Evolutionary conservation across 306 rosid species (phyloP).

Genomic region (Phaseolus lunatus): DNA sequence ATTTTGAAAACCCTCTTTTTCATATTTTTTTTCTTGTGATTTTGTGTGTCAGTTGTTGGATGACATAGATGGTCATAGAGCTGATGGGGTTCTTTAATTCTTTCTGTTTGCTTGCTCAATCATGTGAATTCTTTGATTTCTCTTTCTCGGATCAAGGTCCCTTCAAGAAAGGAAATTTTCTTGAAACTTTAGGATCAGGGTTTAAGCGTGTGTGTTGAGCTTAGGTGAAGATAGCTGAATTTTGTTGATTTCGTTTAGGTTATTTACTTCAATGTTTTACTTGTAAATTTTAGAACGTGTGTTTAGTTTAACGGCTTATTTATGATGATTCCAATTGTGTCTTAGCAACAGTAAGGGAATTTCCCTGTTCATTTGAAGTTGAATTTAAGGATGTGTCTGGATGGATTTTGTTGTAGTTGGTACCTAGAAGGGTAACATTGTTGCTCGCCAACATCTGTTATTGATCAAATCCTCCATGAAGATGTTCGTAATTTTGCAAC

Average conservation of each 20-base stretch:
- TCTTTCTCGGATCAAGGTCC: constrained; percentile 34
- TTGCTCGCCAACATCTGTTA: constrained; percentile 7
- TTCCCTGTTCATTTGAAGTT: constrained; percentile 22
- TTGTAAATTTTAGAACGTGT: constrained; percentile 1
- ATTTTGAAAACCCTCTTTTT: constrained; percentile 35
- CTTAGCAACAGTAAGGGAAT: constrained; percentile 14
- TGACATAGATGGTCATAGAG: background rate
- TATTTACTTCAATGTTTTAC: constrained; percentile 33
- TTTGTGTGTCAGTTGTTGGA: constrained; percentile 17
- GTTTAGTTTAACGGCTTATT: background rate
- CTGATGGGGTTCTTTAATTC: constrained; percentile 22
- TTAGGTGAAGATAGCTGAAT: constrained; percentile 38
- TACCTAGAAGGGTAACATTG: constrained; percentile 12
- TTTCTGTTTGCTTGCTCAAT: constrained; percentile 16
- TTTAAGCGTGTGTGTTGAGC: constrained; percentile 30
- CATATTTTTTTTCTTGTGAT: background rate
- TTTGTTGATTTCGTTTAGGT: constrained; percentile 31
- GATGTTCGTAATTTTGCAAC: constrained; percentile 26
- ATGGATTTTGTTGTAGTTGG: constrained; percentile 30
- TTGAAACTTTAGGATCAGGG: constrained; percentile 14
- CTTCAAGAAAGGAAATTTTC: background rate
- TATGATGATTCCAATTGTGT: constrained; percentile 12
- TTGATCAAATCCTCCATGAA: background rate
- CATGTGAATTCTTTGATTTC: constrained; percentile 36
- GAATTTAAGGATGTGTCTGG: constrained; percentile 16